A percentile compares a stretch with the other conserved stretches of the same genome.
These are phyloP conservation scores for Herpetomonas muscarum DNA, from an alignment of 208 protist species.

Conservation along the genomic window DNA sequence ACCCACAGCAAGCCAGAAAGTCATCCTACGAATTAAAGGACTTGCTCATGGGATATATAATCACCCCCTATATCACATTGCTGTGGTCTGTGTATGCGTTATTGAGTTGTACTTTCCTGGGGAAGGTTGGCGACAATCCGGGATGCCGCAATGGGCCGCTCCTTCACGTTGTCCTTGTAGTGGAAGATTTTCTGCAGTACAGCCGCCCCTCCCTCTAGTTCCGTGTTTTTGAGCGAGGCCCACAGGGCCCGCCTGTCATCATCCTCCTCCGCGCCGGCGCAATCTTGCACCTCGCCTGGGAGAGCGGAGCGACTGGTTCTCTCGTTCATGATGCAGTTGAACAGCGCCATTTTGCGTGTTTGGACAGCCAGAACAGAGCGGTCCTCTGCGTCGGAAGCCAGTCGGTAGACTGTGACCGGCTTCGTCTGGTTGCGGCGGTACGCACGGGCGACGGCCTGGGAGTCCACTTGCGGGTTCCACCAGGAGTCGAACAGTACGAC, in stretches of 20 bases:
- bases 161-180: constrained; percentile 45
- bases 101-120: too few relatives aligned
- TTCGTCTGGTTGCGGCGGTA: constrained; percentile 98
- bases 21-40: too few relatives aligned
- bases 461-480: constrained; percentile 98
- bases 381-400: constrained; percentile 72
- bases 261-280: constrained; percentile 48
- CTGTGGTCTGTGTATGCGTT: too few relatives aligned
- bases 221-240: constrained; percentile 35
- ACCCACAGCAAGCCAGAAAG: too few relatives aligned
- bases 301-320: constrained; percentile 42
- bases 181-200: constrained; percentile 52
- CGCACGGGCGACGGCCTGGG: constrained; percentile 94
- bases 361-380: constrained; percentile 53
- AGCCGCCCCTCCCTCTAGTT: constrained; percentile 34
- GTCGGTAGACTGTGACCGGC: constrained; percentile 95
- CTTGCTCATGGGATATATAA: too few relatives aligned
- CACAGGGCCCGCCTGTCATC: constrained; percentile 49
- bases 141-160: constrained; percentile 14
- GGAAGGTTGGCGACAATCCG: too few relatives aligned
- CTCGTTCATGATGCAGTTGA: constrained; percentile 75
- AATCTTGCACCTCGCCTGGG: constrained; percentile 54
- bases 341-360: constrained; percentile 70
- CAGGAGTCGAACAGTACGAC: constrained; percentile 99
- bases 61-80: too few relatives aligned